Conservation (phyloP, 805 yeast genomes). For the Candida montana region DNA sequence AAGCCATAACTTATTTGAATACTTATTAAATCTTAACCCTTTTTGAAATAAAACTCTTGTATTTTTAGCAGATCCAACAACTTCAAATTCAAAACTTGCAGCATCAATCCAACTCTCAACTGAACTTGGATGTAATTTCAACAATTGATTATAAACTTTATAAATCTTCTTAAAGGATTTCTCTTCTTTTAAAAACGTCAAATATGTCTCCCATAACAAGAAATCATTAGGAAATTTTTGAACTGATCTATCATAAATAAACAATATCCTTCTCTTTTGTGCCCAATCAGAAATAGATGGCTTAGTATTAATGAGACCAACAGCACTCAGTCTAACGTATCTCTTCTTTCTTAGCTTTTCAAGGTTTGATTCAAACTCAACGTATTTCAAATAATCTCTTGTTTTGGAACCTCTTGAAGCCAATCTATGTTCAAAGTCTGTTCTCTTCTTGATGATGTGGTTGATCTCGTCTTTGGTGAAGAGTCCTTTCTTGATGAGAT, state of each 20-base stretch:
- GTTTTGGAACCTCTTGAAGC: constrained; percentile 77
- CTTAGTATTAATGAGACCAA: constrained; percentile 48
- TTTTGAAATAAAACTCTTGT: constrained; percentile 83
- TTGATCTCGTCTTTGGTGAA: constrained; percentile 80
- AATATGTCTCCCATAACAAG: constrained; percentile 71
- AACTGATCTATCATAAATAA: constrained; percentile 79
- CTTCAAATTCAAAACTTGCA: constrained; percentile 88
- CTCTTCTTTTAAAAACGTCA: constrained; percentile 59
- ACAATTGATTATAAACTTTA: constrained; percentile 67
- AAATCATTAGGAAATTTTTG: constrained; percentile 73
- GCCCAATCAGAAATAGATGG: constrained; percentile 83
- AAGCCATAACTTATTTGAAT: constrained; percentile 67
- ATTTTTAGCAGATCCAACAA: constrained; percentile 81
- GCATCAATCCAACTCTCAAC: constrained; percentile 91
- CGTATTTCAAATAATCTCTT: constrained; percentile 71
- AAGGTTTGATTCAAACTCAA: constrained; percentile 72
- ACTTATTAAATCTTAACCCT: constrained; percentile 78
- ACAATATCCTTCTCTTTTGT: constrained; percentile 71
- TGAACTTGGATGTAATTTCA: constrained; percentile 87
- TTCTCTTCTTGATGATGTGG: constrained; percentile 83
- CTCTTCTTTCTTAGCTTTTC: constrained; percentile 76
- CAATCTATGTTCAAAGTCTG: constrained; percentile 91
- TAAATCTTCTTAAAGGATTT: constrained; percentile 71
- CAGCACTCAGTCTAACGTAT: constrained; percentile 51
- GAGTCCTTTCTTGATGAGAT: constrained; percentile 71